phyloP scores from a whole-genome alignment of 2,329 filamentous ascomycete species.

The Dryadomyces quercivorus region DNA sequence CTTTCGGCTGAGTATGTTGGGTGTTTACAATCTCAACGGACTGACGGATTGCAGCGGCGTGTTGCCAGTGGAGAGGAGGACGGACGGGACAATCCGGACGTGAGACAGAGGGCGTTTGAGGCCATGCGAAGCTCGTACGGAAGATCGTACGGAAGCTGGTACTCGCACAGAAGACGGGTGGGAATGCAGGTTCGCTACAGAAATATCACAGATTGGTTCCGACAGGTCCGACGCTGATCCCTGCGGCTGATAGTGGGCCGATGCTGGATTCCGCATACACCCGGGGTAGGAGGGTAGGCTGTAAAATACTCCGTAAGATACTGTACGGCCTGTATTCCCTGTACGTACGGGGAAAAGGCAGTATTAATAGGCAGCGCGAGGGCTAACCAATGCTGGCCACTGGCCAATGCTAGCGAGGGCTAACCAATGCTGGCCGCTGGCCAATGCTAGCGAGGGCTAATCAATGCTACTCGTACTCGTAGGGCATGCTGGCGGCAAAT shows the following conservation, averaged over 20 bases:
- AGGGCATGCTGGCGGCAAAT: not conserved
- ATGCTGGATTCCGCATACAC: not conserved
- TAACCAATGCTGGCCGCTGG: no score
- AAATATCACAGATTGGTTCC: not conserved
- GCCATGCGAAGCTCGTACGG: not conserved
- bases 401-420: no score
- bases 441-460: no score
- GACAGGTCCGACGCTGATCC: not conserved
- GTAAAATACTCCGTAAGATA: no score
- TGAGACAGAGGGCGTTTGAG: not conserved
- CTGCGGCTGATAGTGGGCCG: slow-evolving; percentile 1
- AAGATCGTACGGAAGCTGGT: not conserved
- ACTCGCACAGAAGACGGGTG: no score
- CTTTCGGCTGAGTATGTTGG: slow-evolving; percentile 39
- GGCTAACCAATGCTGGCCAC: no score
- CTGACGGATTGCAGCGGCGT: slow-evolving; percentile 15
- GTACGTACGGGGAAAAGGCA: no score
- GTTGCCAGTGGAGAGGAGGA: not conserved
- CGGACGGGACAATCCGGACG: not conserved
- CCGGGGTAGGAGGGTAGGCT: not conserved
- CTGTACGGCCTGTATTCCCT: no score
- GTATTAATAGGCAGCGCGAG: not conserved
- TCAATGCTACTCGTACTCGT: no score
- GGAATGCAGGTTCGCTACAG: not conserved
- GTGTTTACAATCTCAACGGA: slow-evolving; percentile 43